These are phyloP conservation scores for Nemania sp. DNA, from an alignment of 2,329 filamentous ascomycete species.

Conservation along the genomic window DNA sequence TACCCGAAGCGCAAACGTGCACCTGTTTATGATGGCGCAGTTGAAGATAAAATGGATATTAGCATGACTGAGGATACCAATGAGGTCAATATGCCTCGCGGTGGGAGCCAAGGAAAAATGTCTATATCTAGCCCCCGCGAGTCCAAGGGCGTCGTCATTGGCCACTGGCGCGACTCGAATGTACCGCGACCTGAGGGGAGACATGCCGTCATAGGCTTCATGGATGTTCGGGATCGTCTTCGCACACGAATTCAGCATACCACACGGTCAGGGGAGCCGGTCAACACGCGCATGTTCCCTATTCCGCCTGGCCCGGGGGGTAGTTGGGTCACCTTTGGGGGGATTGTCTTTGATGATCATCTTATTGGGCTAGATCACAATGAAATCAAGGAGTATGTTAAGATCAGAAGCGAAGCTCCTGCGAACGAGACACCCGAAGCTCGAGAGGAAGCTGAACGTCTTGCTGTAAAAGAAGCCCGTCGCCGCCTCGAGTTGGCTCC, in stretches of 20 bases:
- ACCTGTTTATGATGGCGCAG: conserved; percentile 53
- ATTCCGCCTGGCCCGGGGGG: conserved; percentile 62
- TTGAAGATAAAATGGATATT: conserved; percentile 51
- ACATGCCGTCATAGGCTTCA: conserved; percentile 64
- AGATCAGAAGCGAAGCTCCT: conserved; percentile 49
- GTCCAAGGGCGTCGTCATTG: conserved; percentile 55
- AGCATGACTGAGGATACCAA: conserved; percentile 39
- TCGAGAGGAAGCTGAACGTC: conserved; percentile 45
- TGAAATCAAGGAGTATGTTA: conserved; percentile 65
- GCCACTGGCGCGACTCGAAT: conserved; percentile 63
- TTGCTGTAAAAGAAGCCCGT: conserved; percentile 52
- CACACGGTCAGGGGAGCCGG: conserved; percentile 51
- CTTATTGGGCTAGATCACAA: conserved; percentile 59
- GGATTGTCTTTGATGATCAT: conserved; percentile 61
- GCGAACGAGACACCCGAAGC: conserved; percentile 43
- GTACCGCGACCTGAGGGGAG: conserved; percentile 53
- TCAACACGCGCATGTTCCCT: conserved; percentile 49
- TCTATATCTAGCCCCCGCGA: neutral
- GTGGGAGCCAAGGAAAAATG: conserved; percentile 9
- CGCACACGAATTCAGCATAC: conserved; percentile 60
- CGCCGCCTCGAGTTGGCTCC: conserved; percentile 49
- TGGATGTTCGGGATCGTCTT: conserved; percentile 62
- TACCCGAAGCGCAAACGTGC: conserved; percentile 61
- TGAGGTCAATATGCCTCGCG: conserved; percentile 24
- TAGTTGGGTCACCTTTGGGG: conserved; percentile 66